Evolutionary conservation across 768 basidiomycete species (phyloP), one percentile per base, ranked within the genome.

Genomic region (Daedaleopsis sinensis): DNA sequence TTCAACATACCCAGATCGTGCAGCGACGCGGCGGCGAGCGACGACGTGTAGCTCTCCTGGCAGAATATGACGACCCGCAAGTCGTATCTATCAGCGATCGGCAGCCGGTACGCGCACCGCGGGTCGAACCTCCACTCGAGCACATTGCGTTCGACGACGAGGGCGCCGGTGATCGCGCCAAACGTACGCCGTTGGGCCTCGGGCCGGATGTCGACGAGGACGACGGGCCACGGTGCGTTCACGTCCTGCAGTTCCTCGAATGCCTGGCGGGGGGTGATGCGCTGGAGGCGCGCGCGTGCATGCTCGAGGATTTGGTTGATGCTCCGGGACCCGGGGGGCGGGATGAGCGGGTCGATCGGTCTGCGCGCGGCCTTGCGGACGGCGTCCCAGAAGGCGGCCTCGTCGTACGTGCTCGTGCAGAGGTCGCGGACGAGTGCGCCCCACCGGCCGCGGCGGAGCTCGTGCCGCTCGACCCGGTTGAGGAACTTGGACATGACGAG

Each of bases 51-150:
- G 1, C 91, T 89, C 52, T 90, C 89, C 69, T 88, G 84, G 71
- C 88, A 90, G 66, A 92, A 85, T 11, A 93, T 73, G 63, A 93
- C 89, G 35, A 91, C 80, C 49, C 88, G 74, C 42, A 92, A 69
- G 74, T 93, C 91, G 66, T 89, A 93, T 57, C 90, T 77, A 73
- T 90, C 86, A 23, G 84, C 91, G 64, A 92, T 85, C 1, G 82
- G 74, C 55, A 93, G 73, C 37, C 87, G 78, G 13, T 82, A 77
- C 24, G 54, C 50, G 65, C 76, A 80, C 57, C 89, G 79, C 5
- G 91, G 91, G 72, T 93, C 91, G 65, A 93, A 87, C 23, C 84
- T 81, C 89, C 90, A 91, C 71, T 93, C 91, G 55, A 93, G 79
- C 6, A 86, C 82, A 68, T 90, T 92, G 23, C 91, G 81, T 67